These are phyloP conservation scores for Globisporangium megalacanthum DNA, from an alignment of 352 stramenopile genomes.

Conservation along the genomic window DNA sequence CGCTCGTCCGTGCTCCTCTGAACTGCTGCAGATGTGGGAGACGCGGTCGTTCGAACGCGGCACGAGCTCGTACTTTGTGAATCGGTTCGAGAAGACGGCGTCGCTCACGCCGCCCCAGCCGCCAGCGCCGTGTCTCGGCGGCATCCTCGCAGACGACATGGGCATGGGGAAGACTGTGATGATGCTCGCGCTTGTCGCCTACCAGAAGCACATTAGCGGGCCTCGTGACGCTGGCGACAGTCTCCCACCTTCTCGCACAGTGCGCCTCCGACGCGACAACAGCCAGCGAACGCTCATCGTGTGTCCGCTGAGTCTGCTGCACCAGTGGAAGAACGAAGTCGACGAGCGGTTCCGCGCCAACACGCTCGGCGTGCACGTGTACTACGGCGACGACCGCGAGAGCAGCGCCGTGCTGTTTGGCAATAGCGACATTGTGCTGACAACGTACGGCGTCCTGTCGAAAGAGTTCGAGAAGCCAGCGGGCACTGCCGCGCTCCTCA, in stretches of 20 bases:
- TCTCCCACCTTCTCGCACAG: background rate
- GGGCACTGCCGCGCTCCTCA: slow-evolving; percentile 21
- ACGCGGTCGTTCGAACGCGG: slow-evolving; percentile 41
- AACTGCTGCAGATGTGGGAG: slow-evolving; percentile 55
- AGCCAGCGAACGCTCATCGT: slow-evolving; percentile 70
- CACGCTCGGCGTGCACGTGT: slow-evolving; percentile 49
- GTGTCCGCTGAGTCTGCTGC: slow-evolving; percentile 82
- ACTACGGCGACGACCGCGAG: slow-evolving; percentile 70
- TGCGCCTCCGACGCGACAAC: slow-evolving; percentile 6
- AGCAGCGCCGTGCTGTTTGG: slow-evolving; percentile 5
- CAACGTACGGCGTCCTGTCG: slow-evolving; percentile 78
- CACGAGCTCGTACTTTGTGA: slow-evolving; percentile 64
- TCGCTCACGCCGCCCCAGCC: slow-evolving; percentile 51
- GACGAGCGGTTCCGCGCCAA: slow-evolving; percentile 51
- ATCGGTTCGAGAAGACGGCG: slow-evolving; percentile 73
- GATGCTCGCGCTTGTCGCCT: slow-evolving; percentile 56
- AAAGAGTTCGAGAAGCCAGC: slow-evolving; percentile 51
- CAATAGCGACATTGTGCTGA: slow-evolving; percentile 72
- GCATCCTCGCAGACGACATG: slow-evolving; percentile 90
- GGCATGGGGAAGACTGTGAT: slow-evolving; percentile 89
- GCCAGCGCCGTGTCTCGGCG: slow-evolving; percentile 58
- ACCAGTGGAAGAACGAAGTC: slow-evolving; percentile 87
- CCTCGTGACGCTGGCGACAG: background rate
- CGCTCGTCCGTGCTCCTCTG: background rate
- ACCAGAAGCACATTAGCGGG: slow-evolving; percentile 44